phyloP scores from a whole-genome alignment of 1,284 basidiomycete species.

The Sanghuangporus baumii region DNA sequence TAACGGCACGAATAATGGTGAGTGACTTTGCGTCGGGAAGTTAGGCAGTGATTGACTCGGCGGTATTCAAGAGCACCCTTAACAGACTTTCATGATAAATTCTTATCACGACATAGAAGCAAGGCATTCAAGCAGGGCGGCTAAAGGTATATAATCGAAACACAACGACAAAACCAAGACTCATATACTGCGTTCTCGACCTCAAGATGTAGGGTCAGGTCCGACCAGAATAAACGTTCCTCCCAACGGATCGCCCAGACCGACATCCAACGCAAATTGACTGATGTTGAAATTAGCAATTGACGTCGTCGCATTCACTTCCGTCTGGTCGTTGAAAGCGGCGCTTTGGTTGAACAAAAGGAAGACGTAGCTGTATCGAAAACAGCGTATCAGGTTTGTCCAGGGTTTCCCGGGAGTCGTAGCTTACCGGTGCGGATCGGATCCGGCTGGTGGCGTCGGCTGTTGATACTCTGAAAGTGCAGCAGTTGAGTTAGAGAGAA shows the following conservation, averaged over 20 bases:
- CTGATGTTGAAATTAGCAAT: conserved; percentile 28
- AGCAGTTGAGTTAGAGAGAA: conserved; percentile 33
- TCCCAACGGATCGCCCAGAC: conserved; percentile 26
- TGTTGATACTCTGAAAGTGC: conserved; percentile 34
- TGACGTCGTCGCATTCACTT: conserved; percentile 24
- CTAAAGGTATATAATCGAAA: too few relatives aligned
- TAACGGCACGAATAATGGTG: too few relatives aligned
- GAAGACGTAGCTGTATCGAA: conserved; percentile 23
- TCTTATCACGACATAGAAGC: too few relatives aligned
- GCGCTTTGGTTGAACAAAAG: conserved; percentile 27
- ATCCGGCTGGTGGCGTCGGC: conserved; percentile 40
- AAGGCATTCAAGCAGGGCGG: too few relatives aligned
- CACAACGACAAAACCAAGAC: too few relatives aligned
- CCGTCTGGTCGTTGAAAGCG: conserved; percentile 23
- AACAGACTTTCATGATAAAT: too few relatives aligned
- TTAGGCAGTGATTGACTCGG: too few relatives aligned
- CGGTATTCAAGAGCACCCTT: too few relatives aligned
- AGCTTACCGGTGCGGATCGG: conserved; percentile 43
- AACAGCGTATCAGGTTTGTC: neutral
- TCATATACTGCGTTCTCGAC: too few relatives aligned
- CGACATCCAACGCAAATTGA: conserved; percentile 24
- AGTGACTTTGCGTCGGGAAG: too few relatives aligned
- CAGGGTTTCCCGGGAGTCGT: neutral
- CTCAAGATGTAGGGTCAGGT: conserved; percentile 9
- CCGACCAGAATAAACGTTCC: conserved; percentile 30